These are phyloP conservation scores for Boletus reticuloceps DNA, from an alignment of 768 basidiomycete genomes.

Conservation along the genomic window DNA sequence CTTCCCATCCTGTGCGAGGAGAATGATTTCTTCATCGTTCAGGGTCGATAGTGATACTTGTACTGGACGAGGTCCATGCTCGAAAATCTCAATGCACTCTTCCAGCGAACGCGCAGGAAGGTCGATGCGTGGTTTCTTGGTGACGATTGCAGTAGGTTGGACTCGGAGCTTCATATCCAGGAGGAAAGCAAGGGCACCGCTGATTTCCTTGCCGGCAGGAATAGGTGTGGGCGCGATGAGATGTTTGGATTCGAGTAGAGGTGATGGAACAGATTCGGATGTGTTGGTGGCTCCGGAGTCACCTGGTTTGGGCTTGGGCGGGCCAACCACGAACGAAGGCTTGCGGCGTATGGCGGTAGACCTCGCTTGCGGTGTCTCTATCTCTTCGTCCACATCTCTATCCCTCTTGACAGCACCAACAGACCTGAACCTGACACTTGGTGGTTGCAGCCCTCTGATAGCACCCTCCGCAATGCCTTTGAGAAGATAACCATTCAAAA, in stretches of 20 bases:
- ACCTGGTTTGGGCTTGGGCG: constrained; percentile 12
- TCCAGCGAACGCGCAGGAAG: constrained; percentile 53
- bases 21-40: constrained; percentile 89
- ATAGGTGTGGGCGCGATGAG: constrained; percentile 28
- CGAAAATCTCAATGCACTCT: constrained; percentile 79
- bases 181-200: constrained; percentile 27
- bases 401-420: constrained; percentile 19
- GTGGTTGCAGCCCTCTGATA: constrained; percentile 30
- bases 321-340: constrained; percentile 27
- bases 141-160: constrained; percentile 15
- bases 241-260: constrained; percentile 7
- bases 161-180: constrained; percentile 34
- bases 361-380: constrained; percentile 14
- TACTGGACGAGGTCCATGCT: constrained; percentile 64
- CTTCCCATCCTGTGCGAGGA: constrained; percentile 88
- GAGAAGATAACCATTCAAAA: constrained; percentile 89
- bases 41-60: constrained; percentile 57
- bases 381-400: constrained; percentile 20
- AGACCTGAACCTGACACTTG: constrained; percentile 29
- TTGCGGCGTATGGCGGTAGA: constrained; percentile 9
- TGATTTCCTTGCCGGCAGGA: constrained; percentile 15
- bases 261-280: constrained; percentile 16
- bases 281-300: constrained; percentile 18
- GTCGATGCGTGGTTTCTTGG: constrained; percentile 14
- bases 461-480: constrained; percentile 74